Evolutionary conservation across 495 filamentous ascomycete species (phyloP).

Genomic region (Neurospora sp.): DNA sequence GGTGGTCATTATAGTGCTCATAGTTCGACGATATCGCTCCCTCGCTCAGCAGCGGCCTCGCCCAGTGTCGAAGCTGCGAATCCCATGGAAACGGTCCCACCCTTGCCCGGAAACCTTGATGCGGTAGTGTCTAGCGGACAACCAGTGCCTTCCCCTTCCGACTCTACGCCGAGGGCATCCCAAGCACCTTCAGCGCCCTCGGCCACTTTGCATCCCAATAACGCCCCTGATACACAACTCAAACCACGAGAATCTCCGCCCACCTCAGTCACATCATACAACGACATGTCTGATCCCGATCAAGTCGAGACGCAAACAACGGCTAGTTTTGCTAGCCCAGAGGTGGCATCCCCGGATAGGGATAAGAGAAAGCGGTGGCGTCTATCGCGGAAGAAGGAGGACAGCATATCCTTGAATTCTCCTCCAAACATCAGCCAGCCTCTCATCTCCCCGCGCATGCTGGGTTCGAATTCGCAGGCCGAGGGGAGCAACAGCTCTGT

Average conservation of each 20-base stretch:
- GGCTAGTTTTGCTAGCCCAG: slow-evolving; percentile 16
- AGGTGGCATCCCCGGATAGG: slow-evolving; percentile 34
- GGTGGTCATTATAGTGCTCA: slow-evolving; percentile 74
- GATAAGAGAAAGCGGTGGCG: slow-evolving; percentile 68
- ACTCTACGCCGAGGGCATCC: slow-evolving; percentile 23
- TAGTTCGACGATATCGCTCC: slow-evolving; percentile 69
- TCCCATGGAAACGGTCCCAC: slow-evolving; percentile 25
- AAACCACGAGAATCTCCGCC: slow-evolving; percentile 55
- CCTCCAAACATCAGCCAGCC: slow-evolving; percentile 17
- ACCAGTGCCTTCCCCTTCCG: slow-evolving; percentile 19
- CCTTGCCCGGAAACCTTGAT: slow-evolving; percentile 16
- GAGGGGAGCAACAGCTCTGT: slow-evolving; percentile 61
- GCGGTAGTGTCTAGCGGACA: slow-evolving; percentile 10
- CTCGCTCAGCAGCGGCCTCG: slow-evolving; percentile 30
- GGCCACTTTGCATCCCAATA: slow-evolving; percentile 19
- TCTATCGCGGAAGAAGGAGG: slow-evolving; percentile 55
- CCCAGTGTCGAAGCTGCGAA: slow-evolving; percentile 26
- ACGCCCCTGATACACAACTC: slow-evolving; percentile 38
- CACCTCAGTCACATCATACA: slow-evolving; percentile 64
- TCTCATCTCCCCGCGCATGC: slow-evolving; percentile 36
- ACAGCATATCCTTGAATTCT: slow-evolving; percentile 7
- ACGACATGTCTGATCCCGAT: slow-evolving; percentile 68
- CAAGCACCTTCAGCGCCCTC: slow-evolving; percentile 18
- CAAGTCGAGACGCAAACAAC: slow-evolving; percentile 45
- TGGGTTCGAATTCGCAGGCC: slow-evolving; percentile 53